Percentiles rank a stretch among this genome's conserved stretches.
These are phyloP conservation scores for Ichthyophthirius multifiliis DNA, from an alignment of 169 alveolate genomes.

Conservation along the genomic window DNA sequence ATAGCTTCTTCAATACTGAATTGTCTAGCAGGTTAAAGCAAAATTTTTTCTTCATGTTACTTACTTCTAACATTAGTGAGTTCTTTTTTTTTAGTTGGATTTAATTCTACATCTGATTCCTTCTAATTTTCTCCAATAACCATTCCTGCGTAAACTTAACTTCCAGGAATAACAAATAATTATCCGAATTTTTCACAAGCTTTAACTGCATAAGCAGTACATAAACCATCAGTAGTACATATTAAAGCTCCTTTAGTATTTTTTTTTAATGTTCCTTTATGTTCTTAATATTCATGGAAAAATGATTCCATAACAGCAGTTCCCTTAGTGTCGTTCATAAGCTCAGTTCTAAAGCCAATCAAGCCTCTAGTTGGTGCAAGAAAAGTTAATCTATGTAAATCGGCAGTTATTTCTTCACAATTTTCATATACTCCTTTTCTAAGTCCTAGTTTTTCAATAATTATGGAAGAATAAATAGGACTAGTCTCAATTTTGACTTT, in stretches of 20 bases:
- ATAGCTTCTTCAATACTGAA: constrained; percentile 86
- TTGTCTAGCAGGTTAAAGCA: constrained; percentile 44
- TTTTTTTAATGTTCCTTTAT: constrained; percentile 60
- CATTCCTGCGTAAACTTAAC: constrained; percentile 63
- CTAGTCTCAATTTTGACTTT: constrained; percentile 78
- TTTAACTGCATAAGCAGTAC: constrained; percentile 61
- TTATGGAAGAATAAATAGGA: constrained; percentile 65
- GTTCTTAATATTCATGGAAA: constrained; percentile 56
- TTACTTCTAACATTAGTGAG: constrained; percentile 66
- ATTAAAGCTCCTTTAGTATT: constrained; percentile 62
- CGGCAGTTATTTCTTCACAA: constrained; percentile 57
- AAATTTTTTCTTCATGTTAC: constrained; percentile 55
- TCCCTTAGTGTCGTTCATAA: constrained; percentile 71
- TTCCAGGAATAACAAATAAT: constrained; percentile 54
- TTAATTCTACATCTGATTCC: constrained; percentile 66
- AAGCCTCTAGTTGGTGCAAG: constrained; percentile 74
- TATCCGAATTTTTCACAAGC: constrained; percentile 65
- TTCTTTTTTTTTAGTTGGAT: constrained; percentile 63
- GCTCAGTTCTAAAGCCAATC: constrained; percentile 71
- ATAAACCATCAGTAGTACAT: constrained; percentile 46
- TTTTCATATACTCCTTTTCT: constrained; percentile 80
- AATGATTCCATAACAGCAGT: constrained; percentile 55
- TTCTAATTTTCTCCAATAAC: constrained; percentile 71
- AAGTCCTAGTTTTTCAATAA: constrained; percentile 80
- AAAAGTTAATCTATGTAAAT: constrained; percentile 50